Evolutionary conservation across 306 rosid genomes (phyloP), one percentile per base, ranked within the genome.

Genomic region (Prosopis cineraria): DNA sequence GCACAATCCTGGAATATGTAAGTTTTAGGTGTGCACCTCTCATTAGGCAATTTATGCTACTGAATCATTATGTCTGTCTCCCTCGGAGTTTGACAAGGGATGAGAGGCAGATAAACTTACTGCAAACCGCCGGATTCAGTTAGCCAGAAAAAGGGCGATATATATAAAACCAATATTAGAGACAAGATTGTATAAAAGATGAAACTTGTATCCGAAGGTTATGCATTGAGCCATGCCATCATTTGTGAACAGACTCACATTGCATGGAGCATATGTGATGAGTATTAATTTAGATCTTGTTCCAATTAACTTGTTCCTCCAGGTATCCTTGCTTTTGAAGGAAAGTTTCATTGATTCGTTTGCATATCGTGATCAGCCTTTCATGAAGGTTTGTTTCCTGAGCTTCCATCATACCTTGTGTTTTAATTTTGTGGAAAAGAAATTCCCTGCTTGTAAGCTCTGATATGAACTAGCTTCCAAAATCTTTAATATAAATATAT

Each of bases 241-340:
- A n/a, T 50, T 78, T 78, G 13, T 68, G 45, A 76, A 76, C 43
- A 30, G 76, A 48, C 64, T 44, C 76, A 40, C 73, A 47, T 80
- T 19, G 72, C 55, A 29, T 13, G 34, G 40, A 69, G 62, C 81
- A 52, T 33, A 55, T 62, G 17, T 36, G 63, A 68, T 30, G 25
- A 50, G 56, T 72, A 76, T 47, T 78, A n/a, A n/a, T 83, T 76
- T 60, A 10, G 60, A 76, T 84, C 81, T 86, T 78, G 68, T 73
- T 24, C 56, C 59, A 20, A 22, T 30, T 30, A 48, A 66, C 41
- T 77, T 80, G 64, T 40, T 52, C 74, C 60, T 75, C 78, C 75
- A 96, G 99, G 99, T 96, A 43, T 96, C 99, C 1, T 85, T 96
- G 87, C 99, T 96, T 82, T 74, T 96, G 94, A 96, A 88, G 90